Evolutionary conservation across 169 alveolate genomes (phyloP), one percentile per base, ranked within the genome.

Genomic region (Cryptosporidium tyzzeri): DNA sequence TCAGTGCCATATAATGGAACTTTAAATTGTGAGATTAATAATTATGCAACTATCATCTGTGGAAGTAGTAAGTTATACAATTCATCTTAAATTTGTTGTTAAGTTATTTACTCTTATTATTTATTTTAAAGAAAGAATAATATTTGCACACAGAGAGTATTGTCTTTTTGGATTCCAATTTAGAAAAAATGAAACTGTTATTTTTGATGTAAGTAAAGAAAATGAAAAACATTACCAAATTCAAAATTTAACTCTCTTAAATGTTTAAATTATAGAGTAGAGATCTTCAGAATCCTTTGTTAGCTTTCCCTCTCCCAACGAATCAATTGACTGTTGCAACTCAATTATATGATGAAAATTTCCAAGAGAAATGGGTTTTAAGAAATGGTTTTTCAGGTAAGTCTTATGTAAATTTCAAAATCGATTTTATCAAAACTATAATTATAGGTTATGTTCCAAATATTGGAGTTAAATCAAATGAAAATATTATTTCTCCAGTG

Each of bases 101-200:
- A 58, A 5, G 12, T 51, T 31, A 5, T 73, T 33, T 33, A n/a
- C 10, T 48, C 55, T 14, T 6, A 73, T 26, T 50, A 53, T 53
- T 33, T 58, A 18, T 37, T 21, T 55, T 21, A 55, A 55, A 73
- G 86, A 29, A 53, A 73, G n/a, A 5, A 53, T 53, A 1, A 73
- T 44, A 33, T 73, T 73, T 55, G 2, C 6, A 29, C 86, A 73
- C 26, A 73, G 33, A 12, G 21, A 73, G 0, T 21, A 51, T 44
- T 73, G 86, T 59, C 48, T 59, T 26, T 73, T 73, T 73, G 86
- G 86, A 18, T 73, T 73, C 68, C 68, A 53, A 37, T 73, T 73
- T 35, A 73, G 58, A 35, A 51, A 37, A 12, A 53, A 73, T 33
- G 86, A 73, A 58, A 73, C 71, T 21, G 9, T 73, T n/a, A 58